Base-by-base conservation (phyloP, 768 basidiomycete genomes). In the Kwoniella sp. region DNA sequence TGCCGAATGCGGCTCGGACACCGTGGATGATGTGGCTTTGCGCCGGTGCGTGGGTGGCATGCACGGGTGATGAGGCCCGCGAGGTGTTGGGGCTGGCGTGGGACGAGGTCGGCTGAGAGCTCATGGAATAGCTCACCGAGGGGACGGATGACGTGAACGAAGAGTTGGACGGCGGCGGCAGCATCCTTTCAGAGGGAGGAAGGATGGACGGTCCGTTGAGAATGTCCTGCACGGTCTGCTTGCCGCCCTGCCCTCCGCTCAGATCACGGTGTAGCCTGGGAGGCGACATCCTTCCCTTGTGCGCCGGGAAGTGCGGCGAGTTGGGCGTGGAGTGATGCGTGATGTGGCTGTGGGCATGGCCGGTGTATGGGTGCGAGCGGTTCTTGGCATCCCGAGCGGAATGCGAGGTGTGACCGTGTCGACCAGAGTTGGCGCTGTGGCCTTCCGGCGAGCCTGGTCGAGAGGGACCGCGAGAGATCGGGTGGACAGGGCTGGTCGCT, bases 1-100 rank as follows among this genome's bases (percentile, higher is more conserved):
- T 92, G 3, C 87, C 88, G 59, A 95, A 95, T 41, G 89, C 90
- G 27, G 84, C 79, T 32, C 87, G 83, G 20, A 93, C 85, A 0
- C 85, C 87, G 66, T 88, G 86, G 45, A 43, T 56, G 50, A 39
- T 61, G 48, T 46, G 56, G 42, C 38, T 53, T 38, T 59, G 62
- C 23, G 40, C 52, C 10, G 50, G 42, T 34, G 50, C 45, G 37
- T 62, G 50, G 29, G 58, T 42, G 25, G 63, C 49, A 50, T 62
- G 60, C 29, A 62, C 60, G 19, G 73, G 65, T 45, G 63, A 63
- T n/a, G 58, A 56, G 8, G 67, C 63, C 27, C 73, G 54, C 37
- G 65, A 71, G 22, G 64, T 67, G 20, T 45, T 38, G 0, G 74
- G 74, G 4, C 62, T 65, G 34, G 56, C 62, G 44, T 73, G 68